Conservation (phyloP, 2,329 filamentous ascomycete species). For the Colletotrichum shisoi region DNA sequence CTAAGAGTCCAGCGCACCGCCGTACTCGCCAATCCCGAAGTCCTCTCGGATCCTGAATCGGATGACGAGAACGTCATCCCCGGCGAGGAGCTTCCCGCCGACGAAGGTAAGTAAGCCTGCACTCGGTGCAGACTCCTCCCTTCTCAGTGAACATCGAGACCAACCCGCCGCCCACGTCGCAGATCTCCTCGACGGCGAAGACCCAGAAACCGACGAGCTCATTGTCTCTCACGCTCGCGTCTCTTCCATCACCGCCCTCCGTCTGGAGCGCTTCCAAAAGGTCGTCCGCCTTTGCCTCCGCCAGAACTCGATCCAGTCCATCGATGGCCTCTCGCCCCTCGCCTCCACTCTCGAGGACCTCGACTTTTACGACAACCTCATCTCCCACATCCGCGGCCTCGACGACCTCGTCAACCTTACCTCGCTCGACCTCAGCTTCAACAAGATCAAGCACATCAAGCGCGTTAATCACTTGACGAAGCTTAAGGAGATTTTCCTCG, state of each 20-base stretch:
- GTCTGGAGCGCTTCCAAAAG: slow-evolving; percentile 82
- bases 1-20: slow-evolving; percentile 75
- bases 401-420: slow-evolving; percentile 79
- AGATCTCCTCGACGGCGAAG: slow-evolving; percentile 70
- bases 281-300: slow-evolving; percentile 84
- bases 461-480: slow-evolving; percentile 79
- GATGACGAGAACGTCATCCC: slow-evolving; percentile 72
- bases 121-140: not conserved
- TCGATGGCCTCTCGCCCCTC: slow-evolving; percentile 75
- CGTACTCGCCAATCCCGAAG: slow-evolving; percentile 78
- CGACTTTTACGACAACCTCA: slow-evolving; percentile 96
- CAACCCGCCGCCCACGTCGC: slow-evolving; percentile 37
- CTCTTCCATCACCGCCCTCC: slow-evolving; percentile 76
- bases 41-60: slow-evolving; percentile 83
- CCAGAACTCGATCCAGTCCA: slow-evolving; percentile 85
- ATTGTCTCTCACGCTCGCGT: slow-evolving; percentile 90
- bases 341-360: slow-evolving; percentile 78
- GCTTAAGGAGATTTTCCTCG: slow-evolving; percentile 85
- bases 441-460: slow-evolving; percentile 99
- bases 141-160: not conserved
- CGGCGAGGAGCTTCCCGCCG: slow-evolving; percentile 78
- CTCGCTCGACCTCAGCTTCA: slow-evolving; percentile 91
- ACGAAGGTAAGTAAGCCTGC: slow-evolving; percentile 69
- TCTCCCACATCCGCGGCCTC: slow-evolving; percentile 84
- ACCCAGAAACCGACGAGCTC: slow-evolving; percentile 75